Percentiles rank a stretch among this genome's conserved stretches.
These are phyloP conservation scores for Diplocarpon rosae DNA, from an alignment of 2,329 filamentous ascomycete genomes.

Conservation along the genomic window DNA sequence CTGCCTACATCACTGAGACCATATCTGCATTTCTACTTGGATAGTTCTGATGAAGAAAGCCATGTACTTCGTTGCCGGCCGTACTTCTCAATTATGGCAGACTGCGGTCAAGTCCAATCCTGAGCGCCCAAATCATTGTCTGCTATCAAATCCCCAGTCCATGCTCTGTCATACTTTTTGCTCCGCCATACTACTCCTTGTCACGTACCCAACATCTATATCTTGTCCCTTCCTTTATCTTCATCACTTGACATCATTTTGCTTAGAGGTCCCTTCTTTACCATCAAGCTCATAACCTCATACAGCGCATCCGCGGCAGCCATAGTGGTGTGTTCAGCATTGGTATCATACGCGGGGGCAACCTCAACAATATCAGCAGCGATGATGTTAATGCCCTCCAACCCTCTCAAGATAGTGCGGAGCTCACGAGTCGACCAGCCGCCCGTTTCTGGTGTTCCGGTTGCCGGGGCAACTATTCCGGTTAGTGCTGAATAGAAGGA, in stretches of 20 bases:
- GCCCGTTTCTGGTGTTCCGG: slow-evolving; percentile 65
- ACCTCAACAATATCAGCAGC: slow-evolving; percentile 66
- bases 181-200: neutral
- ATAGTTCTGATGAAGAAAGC: too few relatives aligned
- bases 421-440: slow-evolving; percentile 67
- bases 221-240: slow-evolving; percentile 13
- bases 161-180: too few relatives aligned
- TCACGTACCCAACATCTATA: slow-evolving; percentile 7
- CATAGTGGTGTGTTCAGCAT: slow-evolving; percentile 65
- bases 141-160: too few relatives aligned
- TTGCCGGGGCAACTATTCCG: slow-evolving; percentile 52
- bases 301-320: slow-evolving; percentile 60
- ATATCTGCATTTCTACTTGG: too few relatives aligned
- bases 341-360: slow-evolving; percentile 61
- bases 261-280: slow-evolving; percentile 63
- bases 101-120: too few relatives aligned
- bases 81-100: too few relatives aligned
- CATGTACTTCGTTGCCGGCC: too few relatives aligned
- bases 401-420: slow-evolving; percentile 56
- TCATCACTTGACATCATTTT: slow-evolving; percentile 28
- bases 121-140: too few relatives aligned
- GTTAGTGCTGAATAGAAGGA: neutral
- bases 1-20: too few relatives aligned
- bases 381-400: slow-evolving; percentile 59
- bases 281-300: slow-evolving; percentile 74